Conservation (phyloP, 208 protist genomes). For the Naegleria fowleri region DNA sequence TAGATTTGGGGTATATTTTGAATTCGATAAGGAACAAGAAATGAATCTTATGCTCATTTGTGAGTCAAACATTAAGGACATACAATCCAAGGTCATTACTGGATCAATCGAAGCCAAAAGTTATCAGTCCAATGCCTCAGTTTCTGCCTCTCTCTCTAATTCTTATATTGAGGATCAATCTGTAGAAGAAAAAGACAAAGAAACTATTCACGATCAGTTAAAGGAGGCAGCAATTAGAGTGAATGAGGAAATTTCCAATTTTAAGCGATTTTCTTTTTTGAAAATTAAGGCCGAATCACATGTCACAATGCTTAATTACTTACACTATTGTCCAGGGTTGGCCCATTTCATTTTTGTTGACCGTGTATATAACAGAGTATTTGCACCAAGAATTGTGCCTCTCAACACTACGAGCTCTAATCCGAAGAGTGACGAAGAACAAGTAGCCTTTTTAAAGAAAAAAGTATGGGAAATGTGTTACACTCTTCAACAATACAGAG, state of each 20-base stretch:
- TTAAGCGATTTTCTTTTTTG: neutral
- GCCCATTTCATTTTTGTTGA: constrained; percentile 18
- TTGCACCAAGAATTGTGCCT: constrained; percentile 12
- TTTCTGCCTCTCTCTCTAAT: neutral
- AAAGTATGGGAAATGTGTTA: constrained; percentile 23
- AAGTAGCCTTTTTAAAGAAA: neutral
- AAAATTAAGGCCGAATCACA: neutral
- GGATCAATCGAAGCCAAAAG: neutral
- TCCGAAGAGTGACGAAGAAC: neutral
- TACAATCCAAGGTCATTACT: neutral
- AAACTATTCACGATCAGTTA: neutral
- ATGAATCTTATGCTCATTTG: constrained; percentile 12
- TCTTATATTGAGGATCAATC: neutral
- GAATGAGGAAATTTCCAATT: neutral
- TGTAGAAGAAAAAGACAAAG: neutral
- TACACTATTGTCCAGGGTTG: constrained; percentile 22
- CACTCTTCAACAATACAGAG: neutral
- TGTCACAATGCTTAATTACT: neutral
- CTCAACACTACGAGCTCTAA: neutral
- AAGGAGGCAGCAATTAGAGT: neutral
- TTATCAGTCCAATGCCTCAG: neutral
- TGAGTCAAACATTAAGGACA: neutral
- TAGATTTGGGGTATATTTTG: constrained; percentile 6
- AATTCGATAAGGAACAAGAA: neutral
- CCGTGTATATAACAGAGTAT: neutral